These are phyloP conservation scores for Apiotrichum mycotoxinovorans DNA, from an alignment of 1,284 basidiomycete species.

Conservation along the genomic window DNA sequence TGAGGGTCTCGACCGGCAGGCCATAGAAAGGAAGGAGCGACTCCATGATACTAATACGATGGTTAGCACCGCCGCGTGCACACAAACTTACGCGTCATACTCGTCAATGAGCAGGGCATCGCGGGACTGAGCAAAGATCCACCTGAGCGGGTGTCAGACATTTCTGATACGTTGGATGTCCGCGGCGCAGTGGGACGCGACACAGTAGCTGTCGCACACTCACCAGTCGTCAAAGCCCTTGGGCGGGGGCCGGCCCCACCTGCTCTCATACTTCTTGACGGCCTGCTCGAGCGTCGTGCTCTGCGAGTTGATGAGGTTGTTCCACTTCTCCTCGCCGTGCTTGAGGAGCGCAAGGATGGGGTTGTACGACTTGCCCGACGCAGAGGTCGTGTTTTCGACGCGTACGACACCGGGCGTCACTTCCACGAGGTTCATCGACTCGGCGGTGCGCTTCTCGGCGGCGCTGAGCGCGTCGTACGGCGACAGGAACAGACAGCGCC, in stretches of 20 bases:
- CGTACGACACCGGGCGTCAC: conserved; percentile 40
- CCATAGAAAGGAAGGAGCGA: conserved; percentile 48
- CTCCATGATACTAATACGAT: conserved; percentile 45
- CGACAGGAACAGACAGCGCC: conserved; percentile 47
- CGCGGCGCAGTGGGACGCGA: too few species aligned
- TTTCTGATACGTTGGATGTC: too few species aligned
- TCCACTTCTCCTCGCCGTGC: conserved; percentile 52
- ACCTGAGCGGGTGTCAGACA: conserved; percentile 23
- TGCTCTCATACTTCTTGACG: conserved; percentile 50
- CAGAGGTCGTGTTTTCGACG: conserved; percentile 17
- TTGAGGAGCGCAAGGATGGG: conserved; percentile 51
- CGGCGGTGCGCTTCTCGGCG: conserved; percentile 38
- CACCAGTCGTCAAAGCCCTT: conserved; percentile 50
- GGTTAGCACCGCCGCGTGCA: not conserved
- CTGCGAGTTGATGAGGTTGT: conserved; percentile 48
- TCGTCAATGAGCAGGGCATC: conserved; percentile 49
- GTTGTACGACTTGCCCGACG: conserved; percentile 25
- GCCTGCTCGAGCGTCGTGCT: conserved; percentile 53
- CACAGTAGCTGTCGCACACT: conserved; percentile 10
- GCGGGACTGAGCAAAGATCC: conserved; percentile 35
- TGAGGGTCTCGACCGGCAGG: conserved; percentile 38
- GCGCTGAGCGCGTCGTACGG: conserved; percentile 44
- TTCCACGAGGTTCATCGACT: conserved; percentile 31
- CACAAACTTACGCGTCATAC: conserved; percentile 43
- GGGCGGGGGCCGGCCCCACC: conserved; percentile 51